Evolutionary conservation across 2,329 filamentous ascomycete genomes (phyloP), one percentile per base, ranked within the genome.

Genomic region (Fusarium equiseti): DNA sequence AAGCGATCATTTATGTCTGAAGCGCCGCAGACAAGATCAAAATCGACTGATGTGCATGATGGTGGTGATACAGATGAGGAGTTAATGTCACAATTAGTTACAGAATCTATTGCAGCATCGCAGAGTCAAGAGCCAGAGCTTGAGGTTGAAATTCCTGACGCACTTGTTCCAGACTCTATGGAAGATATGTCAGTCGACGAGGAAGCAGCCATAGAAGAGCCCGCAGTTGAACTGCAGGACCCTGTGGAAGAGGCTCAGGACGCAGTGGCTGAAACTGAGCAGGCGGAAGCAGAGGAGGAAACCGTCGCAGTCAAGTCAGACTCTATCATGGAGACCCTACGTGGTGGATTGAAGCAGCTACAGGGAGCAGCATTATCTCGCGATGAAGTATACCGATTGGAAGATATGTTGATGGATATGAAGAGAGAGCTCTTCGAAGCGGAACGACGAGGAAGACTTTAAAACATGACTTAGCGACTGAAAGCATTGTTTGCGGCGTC

Each of bases 391-490:
- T 86, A 90, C 63, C 86, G 91, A 77, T 85, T 96, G 71, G 93
- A 96, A 76, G 91, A 95, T 76, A 82, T 93, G 73, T 85, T 96
- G 77, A 93, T 95, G 83, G 91, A 95, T 78, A 88, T 95, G 70
- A 91, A 92, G 78, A 86, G 88, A 68, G 89, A 92, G 78, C 85
- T 95, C 54, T 92, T 92, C 77, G 88, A 90, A 59, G 93, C 92
- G 18, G 90, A 90, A 74, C 83, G 83, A 74, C 85, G 91, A 66
- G 86, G 87, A 40, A 79, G 85, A 63, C 69, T 82, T 49, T 74
- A 31, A 79, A 58, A 44, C 48, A 58, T 68, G 56, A 63, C 49
- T 53, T 42, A 46, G 59, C 46, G 49, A 66, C 22, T 40, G 48
- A 52, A 67, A 70, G 67, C 54, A 74, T 72, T 68, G 55, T 66